These are phyloP conservation scores for Russula sp. DNA, from an alignment of 768 basidiomycete species.

Conservation along the genomic window DNA sequence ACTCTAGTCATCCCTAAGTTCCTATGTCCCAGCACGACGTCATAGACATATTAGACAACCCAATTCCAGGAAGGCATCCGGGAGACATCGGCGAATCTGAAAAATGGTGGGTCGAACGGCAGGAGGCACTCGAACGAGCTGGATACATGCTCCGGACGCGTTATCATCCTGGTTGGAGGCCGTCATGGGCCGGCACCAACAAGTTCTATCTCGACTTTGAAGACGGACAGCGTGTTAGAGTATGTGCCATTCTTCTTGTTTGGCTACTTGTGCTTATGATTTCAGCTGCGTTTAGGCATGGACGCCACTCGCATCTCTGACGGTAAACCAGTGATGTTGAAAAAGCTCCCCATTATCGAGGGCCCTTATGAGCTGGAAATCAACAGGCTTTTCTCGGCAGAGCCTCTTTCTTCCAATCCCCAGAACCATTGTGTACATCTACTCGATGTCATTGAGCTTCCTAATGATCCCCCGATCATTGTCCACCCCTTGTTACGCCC, in stretches of 20 bases:
- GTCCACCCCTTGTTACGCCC: conserved; percentile 30
- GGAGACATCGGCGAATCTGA: background rate
- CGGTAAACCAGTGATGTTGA: conserved; percentile 4
- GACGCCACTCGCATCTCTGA: conserved; percentile 17
- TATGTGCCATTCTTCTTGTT: background rate
- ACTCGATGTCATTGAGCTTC: conserved; percentile 23
- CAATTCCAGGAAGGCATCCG: background rate
- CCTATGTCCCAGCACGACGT: background rate
- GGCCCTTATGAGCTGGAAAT: conserved; percentile 10
- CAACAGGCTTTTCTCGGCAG: conserved; percentile 9
- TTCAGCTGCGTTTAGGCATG: background rate
- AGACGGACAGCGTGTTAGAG: conserved; percentile 4
- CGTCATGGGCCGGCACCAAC: conserved; percentile 1
- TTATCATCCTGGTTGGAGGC: conserved; percentile 8
- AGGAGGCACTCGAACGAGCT: background rate
- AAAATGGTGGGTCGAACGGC: conserved; percentile 4
- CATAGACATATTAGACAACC: background rate
- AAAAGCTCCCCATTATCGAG: background rate
- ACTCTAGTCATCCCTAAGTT: no score
- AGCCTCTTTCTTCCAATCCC: conserved; percentile 22
- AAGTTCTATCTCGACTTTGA: background rate
- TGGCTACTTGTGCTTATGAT: background rate
- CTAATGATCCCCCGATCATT: conserved; percentile 22
- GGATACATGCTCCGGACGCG: conserved; percentile 13
- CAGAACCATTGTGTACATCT: conserved; percentile 25